These are phyloP conservation scores for Carnegiea gigantea DNA, from an alignment of 179 eudicot species.

Conservation along the genomic window DNA sequence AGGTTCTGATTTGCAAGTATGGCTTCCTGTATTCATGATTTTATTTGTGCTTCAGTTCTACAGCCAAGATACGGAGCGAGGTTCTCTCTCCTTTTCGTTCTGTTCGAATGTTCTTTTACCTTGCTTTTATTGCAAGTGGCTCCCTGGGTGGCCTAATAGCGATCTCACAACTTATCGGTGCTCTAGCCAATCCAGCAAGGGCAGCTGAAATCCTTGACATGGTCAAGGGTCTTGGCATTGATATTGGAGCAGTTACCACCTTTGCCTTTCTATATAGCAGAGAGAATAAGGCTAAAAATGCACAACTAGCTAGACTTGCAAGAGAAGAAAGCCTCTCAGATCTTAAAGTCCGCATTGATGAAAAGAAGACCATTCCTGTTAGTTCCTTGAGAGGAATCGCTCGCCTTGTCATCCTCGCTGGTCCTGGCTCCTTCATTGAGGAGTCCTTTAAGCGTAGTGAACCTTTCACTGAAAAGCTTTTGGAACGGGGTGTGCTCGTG, in stretches of 20 bases:
- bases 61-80: slow-evolving; percentile 92
- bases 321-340: slow-evolving; percentile 88
- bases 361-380: slow-evolving; percentile 61
- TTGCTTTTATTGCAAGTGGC: slow-evolving; percentile 91
- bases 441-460: slow-evolving; percentile 68
- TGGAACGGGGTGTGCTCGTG: slow-evolving; percentile 88
- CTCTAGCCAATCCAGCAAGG: slow-evolving; percentile 69
- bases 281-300: slow-evolving; percentile 79
- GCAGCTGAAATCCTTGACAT: slow-evolving; percentile 65
- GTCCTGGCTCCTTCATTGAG: slow-evolving; percentile 68
- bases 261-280: slow-evolving; percentile 77
- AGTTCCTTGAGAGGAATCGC: slow-evolving; percentile 79
- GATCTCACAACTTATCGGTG: slow-evolving; percentile 55
- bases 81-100: slow-evolving; percentile 95
- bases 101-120: slow-evolving; percentile 91
- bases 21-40: slow-evolving; percentile 39
- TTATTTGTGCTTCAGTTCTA: slow-evolving; percentile 64
- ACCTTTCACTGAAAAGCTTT: slow-evolving; percentile 63
- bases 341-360: slow-evolving; percentile 73
- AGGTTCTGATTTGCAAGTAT: slow-evolving; percentile 33
- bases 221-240: slow-evolving; percentile 73
- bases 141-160: slow-evolving; percentile 84
- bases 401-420: slow-evolving; percentile 84
- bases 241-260: slow-evolving; percentile 71
- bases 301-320: slow-evolving; percentile 74